phyloP scores from a whole-genome alignment of 1,284 basidiomycete species.

The Moesziomyces sp. region DNA sequence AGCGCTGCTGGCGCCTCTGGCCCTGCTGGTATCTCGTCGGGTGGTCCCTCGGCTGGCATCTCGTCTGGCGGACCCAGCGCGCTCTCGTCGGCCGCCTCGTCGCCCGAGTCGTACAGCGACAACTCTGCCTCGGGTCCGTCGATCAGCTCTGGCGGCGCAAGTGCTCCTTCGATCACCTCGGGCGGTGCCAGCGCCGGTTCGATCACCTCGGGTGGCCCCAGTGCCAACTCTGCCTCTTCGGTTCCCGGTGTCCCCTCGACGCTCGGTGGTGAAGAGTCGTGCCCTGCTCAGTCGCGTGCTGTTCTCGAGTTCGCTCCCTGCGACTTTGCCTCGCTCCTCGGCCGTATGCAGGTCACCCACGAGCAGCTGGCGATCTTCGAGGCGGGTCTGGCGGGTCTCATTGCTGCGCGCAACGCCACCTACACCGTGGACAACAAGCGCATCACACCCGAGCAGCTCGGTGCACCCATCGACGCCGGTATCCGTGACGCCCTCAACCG shows the following conservation, averaged over 20 bases:
- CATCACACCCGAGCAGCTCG: conserved; percentile 13
- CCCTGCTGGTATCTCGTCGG: conserved; percentile 11
- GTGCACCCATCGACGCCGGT: conserved; percentile 1
- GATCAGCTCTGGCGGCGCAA: too few species aligned
- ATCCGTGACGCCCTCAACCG: conserved; percentile 11
- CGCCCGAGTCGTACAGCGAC: too few species aligned
- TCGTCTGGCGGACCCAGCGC: not conserved
- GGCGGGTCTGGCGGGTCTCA: conserved; percentile 11
- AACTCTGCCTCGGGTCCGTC: too few species aligned
- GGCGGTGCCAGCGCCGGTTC: not conserved
- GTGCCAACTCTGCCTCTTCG: not conserved
- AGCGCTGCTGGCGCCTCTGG: not conserved
- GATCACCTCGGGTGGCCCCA: conserved; percentile 1
- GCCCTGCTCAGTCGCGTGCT: conserved; percentile 11
- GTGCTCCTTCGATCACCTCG: not conserved
- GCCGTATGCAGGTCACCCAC: conserved; percentile 19
- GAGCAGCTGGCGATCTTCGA: conserved; percentile 29
- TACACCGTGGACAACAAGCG: conserved; percentile 22
- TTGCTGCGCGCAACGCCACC: conserved; percentile 4
- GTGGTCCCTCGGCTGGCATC: not conserved
- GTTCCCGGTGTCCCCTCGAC: not conserved
- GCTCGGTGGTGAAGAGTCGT: not conserved
- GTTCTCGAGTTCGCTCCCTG: conserved; percentile 20
- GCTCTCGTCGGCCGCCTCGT: too few species aligned
- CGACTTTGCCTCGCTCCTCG: conserved; percentile 25